Conservation (phyloP, 306 rosid species). For the Cucumis sativus region Cucumber_9930_V3 NC_026661.2:1157501-1158000, state of each 20-base stretch:
- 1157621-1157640: background rate
- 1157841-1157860: conserved; percentile 92
- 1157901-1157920: conserved; percentile 69
- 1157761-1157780: background rate
- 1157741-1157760: background rate
- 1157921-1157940: conserved; percentile 82
- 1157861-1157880: conserved; percentile 90
- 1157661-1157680: background rate
- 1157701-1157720: background rate
- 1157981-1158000: conserved; percentile 42
- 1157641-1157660: background rate
- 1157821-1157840: conserved; percentile 94
- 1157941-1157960: conserved; percentile 92
- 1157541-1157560: too few relatives aligned
- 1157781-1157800: background rate
- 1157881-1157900: conserved; percentile 94
- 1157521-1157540: too few relatives aligned
- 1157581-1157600: too few relatives aligned
- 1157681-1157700: background rate
- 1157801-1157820: conserved; percentile 79
- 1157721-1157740: background rate
- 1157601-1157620: background rate
- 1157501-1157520: too few relatives aligned
- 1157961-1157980: conserved; percentile 97
- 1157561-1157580: too few relatives aligned